These are phyloP conservation scores for Pulveroboletus sp. DNA, from an alignment of 768 basidiomycete species.

Conservation along the genomic window DNA sequence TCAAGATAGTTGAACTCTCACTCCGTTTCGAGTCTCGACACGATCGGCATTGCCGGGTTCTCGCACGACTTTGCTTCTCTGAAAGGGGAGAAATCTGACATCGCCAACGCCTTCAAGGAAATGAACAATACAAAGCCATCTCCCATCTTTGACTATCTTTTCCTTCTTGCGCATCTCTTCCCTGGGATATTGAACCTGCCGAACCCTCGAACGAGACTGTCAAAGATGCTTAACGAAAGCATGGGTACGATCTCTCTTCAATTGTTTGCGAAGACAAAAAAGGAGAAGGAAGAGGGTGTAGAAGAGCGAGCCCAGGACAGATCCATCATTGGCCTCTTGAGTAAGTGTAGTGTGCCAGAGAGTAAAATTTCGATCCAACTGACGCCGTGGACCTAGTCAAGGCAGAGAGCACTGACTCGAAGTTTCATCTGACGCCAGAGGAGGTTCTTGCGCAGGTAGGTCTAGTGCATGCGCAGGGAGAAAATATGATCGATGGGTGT, in stretches of 20 bases:
- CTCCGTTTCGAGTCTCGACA: conserved; percentile 42
- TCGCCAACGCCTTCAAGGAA: conserved; percentile 40
- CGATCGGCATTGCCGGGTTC: conserved; percentile 56
- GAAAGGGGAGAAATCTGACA: conserved; percentile 41
- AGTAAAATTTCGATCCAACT: not conserved
- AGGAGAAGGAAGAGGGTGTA: conserved; percentile 26
- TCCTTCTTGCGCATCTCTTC: conserved; percentile 36
- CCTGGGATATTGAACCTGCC: conserved; percentile 38
- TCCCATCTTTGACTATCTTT: conserved; percentile 25
- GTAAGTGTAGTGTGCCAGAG: conserved; percentile 4
- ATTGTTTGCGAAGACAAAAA: conserved; percentile 34
- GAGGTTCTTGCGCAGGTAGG: conserved; percentile 30
- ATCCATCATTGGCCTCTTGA: conserved; percentile 26
- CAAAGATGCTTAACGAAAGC: conserved; percentile 31
- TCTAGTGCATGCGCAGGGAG: too few relatives aligned
- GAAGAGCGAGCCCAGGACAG: conserved; percentile 17
- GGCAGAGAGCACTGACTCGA: conserved; percentile 26
- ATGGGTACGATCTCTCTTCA: conserved; percentile 39
- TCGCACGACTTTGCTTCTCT: conserved; percentile 54
- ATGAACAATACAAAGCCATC: too few relatives aligned
- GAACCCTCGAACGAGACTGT: conserved; percentile 28
- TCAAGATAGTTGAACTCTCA: too few relatives aligned
- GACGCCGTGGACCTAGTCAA: conserved; percentile 35
- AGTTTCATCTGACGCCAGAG: conserved; percentile 23
- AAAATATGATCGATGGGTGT: not conserved